Evolutionary conservation across 2,329 filamentous ascomycete species (phyloP).

Genomic region (Talaromyces sp.): DNA sequence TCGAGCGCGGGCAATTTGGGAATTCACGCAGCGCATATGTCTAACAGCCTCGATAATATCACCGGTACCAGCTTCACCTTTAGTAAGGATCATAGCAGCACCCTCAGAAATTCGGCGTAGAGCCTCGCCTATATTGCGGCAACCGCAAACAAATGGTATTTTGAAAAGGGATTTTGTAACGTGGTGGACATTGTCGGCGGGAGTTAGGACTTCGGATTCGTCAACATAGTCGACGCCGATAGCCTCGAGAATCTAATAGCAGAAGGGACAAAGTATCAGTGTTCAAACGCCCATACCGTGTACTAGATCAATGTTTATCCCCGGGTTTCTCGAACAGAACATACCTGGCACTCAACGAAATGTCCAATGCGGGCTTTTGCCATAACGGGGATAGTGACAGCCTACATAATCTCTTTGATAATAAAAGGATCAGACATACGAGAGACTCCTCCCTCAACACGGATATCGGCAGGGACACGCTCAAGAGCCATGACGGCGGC

Average conservation of each 20-base stretch:
- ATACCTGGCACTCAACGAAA: constrained; percentile 89
- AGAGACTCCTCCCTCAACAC: constrained; percentile 86
- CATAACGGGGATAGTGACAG: constrained; percentile 98
- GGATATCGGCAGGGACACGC: constrained; percentile 95
- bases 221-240: constrained; percentile 97
- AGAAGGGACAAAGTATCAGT: too few relatives aligned
- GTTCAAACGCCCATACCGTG: too few relatives aligned
- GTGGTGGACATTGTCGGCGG: constrained; percentile 87
- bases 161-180: constrained; percentile 84
- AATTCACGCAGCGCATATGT: constrained; percentile 90
- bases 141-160: constrained; percentile 93
- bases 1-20: constrained; percentile 74
- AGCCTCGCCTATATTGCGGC: constrained; percentile 90
- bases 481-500: constrained; percentile 98
- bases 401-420: constrained; percentile 92
- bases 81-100: constrained; percentile 98
- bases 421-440: constrained; percentile 95
- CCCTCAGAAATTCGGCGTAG: constrained; percentile 88
- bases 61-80: constrained; percentile 95
- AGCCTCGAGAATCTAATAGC: constrained; percentile 91
- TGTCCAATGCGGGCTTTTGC: constrained; percentile 97
- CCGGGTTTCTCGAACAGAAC: too few relatives aligned
- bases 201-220: constrained; percentile 95
- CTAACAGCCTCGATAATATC: constrained; percentile 95
- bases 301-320: too few relatives aligned